Evolutionary conservation across 805 yeast genomes (phyloP), one percentile per base, ranked within the genome.

Genomic region (Cyberlindnera subsufficiens): DNA sequence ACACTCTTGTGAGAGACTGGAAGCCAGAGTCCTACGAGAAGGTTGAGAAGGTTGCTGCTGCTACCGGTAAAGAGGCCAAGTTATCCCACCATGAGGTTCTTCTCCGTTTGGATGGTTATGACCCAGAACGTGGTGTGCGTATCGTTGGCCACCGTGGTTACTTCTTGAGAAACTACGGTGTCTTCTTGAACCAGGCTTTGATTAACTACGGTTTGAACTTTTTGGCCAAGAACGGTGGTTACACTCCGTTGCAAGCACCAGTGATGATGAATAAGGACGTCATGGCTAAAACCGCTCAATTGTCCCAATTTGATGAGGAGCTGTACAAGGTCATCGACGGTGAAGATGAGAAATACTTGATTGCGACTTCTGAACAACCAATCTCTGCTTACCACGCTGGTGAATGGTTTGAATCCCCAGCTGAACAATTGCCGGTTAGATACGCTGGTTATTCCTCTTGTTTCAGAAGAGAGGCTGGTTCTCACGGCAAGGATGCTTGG

Each of bases 401-500:
- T 61, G 99, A 93, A 72, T 93, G 99, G 99, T 93, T 93, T 58
- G 98, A 93, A 71, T 82, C 86, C 57, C 99, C 99, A 46, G 81
- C 82, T 49, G 97, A 90, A 69, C 99, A 93, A 73, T 77, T 93
- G 56, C 99, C 99, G 48, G 78, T 88, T 51, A 86, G 95, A 69
- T 93, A 93, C 61, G 99, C 96, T 38, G 99, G 99, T 59, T 93
- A 85, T 75, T 89, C 97, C 31, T 86, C 97, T 37, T 93, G 99
- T 80, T 93, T 93, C 82, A 83, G 99, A 71, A 86, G 99, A 73
- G 99, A 93, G 74, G 99, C 99, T 45, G 99, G 99, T 55, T 83
- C 96, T 53, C 98, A 91, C 61, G 99, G 99, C 67, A 91, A 91
- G 67, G 99, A 93, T 62, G 99, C 99, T 39, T 93, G 99, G 99